These are phyloP conservation scores for Elaeis oleifera DNA, from an alignment of 202 grass and related monocot genomes.

Conservation along the genomic window DNA sequence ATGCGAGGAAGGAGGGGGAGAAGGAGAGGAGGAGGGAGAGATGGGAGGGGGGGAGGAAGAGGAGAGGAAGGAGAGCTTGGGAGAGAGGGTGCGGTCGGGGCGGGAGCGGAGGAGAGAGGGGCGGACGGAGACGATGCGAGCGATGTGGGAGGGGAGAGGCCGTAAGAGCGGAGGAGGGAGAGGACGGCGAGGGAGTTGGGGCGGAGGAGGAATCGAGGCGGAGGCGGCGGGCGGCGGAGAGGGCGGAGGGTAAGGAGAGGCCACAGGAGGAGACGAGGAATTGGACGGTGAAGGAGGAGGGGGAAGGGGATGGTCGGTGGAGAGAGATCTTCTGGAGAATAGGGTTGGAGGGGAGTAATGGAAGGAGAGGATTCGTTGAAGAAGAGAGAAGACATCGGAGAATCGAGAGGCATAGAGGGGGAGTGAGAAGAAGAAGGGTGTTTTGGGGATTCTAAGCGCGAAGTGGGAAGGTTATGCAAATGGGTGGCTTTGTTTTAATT, in stretches of 20 bases:
- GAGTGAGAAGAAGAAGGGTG: too few species aligned
- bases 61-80: constrained; percentile 18
- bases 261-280: neutral
- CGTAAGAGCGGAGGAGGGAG: constrained; percentile 1
- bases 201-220: neutral
- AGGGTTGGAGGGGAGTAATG: neutral
- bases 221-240: neutral
- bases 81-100: neutral
- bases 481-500: too few species aligned
- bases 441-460: too few species aligned
- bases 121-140: neutral
- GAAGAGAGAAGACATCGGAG: too few species aligned
- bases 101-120: neutral
- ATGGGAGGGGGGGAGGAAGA: constrained; percentile 1
- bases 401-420: too few species aligned
- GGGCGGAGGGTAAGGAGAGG: neutral
- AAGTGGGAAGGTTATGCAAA: too few species aligned
- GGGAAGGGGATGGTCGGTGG: neutral
- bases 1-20: neutral
- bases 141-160: constrained; percentile 3
- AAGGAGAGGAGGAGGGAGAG: neutral
- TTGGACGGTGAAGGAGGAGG: neutral
- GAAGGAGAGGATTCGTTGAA: neutral
- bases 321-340: neutral
- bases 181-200: neutral